Evolutionary conservation across 2,329 filamentous ascomycete genomes (phyloP), one percentile per base, ranked within the genome.

Genomic region (Lecanoromycetidae sp.): DNA sequence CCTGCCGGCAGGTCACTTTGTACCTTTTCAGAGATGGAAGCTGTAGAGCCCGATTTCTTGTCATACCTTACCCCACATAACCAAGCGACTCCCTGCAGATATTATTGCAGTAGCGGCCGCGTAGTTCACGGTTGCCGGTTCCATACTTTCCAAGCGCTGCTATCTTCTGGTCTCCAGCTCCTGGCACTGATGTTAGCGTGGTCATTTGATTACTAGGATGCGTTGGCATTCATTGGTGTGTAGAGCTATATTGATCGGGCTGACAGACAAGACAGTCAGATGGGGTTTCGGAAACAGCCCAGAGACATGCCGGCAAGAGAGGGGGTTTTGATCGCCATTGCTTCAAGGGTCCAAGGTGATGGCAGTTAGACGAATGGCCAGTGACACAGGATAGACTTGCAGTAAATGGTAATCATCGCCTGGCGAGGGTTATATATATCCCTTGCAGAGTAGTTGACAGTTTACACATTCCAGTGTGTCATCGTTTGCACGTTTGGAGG

Each of bases 171-270:
- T 40, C 29, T 19, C n/a, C 27, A 6, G 15, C n/a, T 17, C 17
- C 20, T 19, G 40, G 25, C 20, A 23, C 30, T 35, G 25, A 23
- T 25, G 22, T 29, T 34, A 23, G 37, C 12, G 22, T 34, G 20
- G 20, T 47, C 45, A 47, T 9, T 47, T 47, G 45, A 47, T 38
- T 9, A 35, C 15, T 29, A 27, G 23, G 25, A 25, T 47, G 45
- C 25, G 45, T 25, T 47, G 45, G 45, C 45, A 20, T 33, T n/a
- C n/a, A n/a, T 39, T 5, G 45, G 45, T 30, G 37, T 34, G 20
- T 34, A 33, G 10, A 42, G n/a, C 35, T 20, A 25, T 29, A 29
- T 43, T 30, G 34, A 15, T 32, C 27, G 27, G 26, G 29, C 7
- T 9, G 20, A 33, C 15, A 13, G 13, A 36, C 15, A 2, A 36